Percentiles rank a stretch among this genome's conserved stretches.
phyloP scores from a whole-genome alignment of 2,329 filamentous ascomycete genomes.

The Beauveria australis region DNA sequence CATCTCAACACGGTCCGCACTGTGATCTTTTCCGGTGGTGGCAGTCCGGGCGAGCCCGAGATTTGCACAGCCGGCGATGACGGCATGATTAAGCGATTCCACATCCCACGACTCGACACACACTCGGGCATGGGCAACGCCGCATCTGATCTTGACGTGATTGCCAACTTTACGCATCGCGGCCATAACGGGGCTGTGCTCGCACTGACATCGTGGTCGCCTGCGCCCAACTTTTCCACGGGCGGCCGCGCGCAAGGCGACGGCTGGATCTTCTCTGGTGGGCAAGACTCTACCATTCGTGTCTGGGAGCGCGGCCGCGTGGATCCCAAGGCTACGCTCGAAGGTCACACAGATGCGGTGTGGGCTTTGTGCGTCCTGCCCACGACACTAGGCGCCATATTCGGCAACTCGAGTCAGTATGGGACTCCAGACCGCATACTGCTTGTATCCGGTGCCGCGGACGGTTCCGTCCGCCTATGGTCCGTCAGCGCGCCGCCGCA shows the following conservation, averaged over 20 bases:
- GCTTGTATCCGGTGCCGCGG: constrained; percentile 83
- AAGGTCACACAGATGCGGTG: constrained; percentile 90
- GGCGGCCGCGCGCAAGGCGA: constrained; percentile 83
- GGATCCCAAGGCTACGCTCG: constrained; percentile 88
- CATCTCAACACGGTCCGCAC: constrained; percentile 91
- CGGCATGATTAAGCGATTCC: constrained; percentile 92
- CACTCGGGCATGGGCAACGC: constrained; percentile 39
- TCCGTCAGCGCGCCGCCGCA: constrained; percentile 87
- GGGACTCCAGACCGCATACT: constrained; percentile 80
- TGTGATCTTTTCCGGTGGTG: constrained; percentile 93
- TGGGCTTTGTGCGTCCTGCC: constrained; percentile 94
- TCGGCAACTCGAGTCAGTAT: constrained; percentile 66
- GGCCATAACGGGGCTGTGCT: constrained; percentile 89
- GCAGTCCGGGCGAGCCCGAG: constrained; percentile 90
- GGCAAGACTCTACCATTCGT: constrained; percentile 84
- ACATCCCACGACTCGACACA: constrained; percentile 73
- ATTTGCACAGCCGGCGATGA: constrained; percentile 96
- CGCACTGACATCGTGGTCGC: constrained; percentile 77
- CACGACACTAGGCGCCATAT: constrained; percentile 69
- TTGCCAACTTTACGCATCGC: constrained; percentile 89
- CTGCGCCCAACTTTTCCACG: constrained; percentile 80
- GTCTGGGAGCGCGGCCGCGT: constrained; percentile 95
- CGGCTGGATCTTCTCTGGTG: constrained; percentile 97
- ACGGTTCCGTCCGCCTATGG: constrained; percentile 90
- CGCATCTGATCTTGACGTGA: constrained; percentile 78